These are phyloP conservation scores for Apiospora malaysiana DNA, from an alignment of 2,329 filamentous ascomycete species.

Conservation along the genomic window DNA sequence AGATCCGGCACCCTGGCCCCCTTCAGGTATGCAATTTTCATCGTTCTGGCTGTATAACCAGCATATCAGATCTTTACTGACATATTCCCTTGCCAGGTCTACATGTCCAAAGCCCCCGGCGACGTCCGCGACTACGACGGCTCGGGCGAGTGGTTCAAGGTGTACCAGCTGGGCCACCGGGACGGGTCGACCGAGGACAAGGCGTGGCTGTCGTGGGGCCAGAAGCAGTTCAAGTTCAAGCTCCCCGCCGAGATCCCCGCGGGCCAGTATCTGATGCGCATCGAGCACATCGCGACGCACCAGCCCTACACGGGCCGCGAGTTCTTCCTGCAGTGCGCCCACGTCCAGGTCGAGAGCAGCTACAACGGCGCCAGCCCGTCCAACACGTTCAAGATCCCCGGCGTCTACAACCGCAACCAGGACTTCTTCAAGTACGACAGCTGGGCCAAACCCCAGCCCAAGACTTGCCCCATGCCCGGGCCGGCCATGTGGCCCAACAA, in stretches of 20 bases:
- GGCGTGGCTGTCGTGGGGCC: conserved; percentile 43
- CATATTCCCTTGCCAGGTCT: neutral
- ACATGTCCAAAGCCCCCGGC: conserved; percentile 35
- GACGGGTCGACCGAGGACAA: conserved; percentile 23
- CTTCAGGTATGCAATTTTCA: neutral
- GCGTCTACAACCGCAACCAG: conserved; percentile 40
- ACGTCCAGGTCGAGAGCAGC: conserved; percentile 33
- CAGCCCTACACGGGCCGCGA: conserved; percentile 45
- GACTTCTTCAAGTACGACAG: conserved; percentile 36
- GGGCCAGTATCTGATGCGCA: conserved; percentile 21
- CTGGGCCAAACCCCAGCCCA: conserved; percentile 21
- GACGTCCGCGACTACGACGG: conserved; percentile 52
- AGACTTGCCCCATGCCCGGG: conserved; percentile 36
- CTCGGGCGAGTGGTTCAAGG: conserved; percentile 49
- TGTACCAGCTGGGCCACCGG: conserved; percentile 32
- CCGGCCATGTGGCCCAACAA: conserved; percentile 29
- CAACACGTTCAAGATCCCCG: conserved; percentile 46
- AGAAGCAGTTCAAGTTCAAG: conserved; percentile 49
- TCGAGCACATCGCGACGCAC: conserved; percentile 20
- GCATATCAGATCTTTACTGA: too few species aligned
- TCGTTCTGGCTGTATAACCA: too few species aligned
- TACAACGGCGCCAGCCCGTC: conserved; percentile 31
- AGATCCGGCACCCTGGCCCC: conserved; percentile 21
- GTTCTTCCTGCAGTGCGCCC: conserved; percentile 46
- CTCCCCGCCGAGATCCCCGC: conserved; percentile 37